Conservation (phyloP, 2,329 filamentous ascomycete genomes). For the Colletotrichum salicis region DNA sequence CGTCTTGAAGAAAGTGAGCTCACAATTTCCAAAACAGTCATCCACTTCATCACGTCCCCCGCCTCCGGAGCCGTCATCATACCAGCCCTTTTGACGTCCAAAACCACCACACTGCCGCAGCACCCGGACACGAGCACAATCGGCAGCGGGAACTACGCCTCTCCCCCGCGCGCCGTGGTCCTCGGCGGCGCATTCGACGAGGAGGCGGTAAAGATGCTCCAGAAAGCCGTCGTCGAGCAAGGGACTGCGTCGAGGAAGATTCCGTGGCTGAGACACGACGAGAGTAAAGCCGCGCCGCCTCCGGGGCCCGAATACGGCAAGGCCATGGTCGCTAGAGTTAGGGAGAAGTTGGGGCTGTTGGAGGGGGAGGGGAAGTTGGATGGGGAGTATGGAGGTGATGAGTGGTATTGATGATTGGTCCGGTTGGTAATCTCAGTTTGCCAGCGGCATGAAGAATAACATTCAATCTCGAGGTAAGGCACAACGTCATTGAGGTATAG, state of each 20-base stretch:
- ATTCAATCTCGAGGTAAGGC: too few relatives aligned
- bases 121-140: constrained; percentile 36
- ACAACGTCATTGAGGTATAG: too few relatives aligned
- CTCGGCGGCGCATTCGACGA: constrained; percentile 35
- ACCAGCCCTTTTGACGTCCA: constrained; percentile 28
- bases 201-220: not conserved
- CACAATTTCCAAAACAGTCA: constrained; percentile 13
- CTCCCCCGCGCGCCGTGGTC: constrained; percentile 25
- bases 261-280: constrained; percentile 41
- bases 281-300: constrained; percentile 38
- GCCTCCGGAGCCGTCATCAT: constrained; percentile 31
- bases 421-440: not conserved
- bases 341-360: constrained; percentile 38
- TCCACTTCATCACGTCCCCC: constrained; percentile 34
- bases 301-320: constrained; percentile 42
- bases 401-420: constrained; percentile 28
- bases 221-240: constrained; percentile 9
- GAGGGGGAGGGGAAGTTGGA: constrained; percentile 39
- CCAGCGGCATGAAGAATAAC: too few relatives aligned
- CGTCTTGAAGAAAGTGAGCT: not conserved
- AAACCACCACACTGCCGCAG: constrained; percentile 3
- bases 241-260: constrained; percentile 12
- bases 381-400: constrained; percentile 34
- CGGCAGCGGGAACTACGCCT: constrained; percentile 32
- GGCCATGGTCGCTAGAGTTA: constrained; percentile 40